A percentile compares a stretch with the other conserved stretches of the same genome.
These are phyloP conservation scores for Lodderomyces theae DNA, from an alignment of 1,139 yeast genomes.

Conservation along the genomic window DNA sequence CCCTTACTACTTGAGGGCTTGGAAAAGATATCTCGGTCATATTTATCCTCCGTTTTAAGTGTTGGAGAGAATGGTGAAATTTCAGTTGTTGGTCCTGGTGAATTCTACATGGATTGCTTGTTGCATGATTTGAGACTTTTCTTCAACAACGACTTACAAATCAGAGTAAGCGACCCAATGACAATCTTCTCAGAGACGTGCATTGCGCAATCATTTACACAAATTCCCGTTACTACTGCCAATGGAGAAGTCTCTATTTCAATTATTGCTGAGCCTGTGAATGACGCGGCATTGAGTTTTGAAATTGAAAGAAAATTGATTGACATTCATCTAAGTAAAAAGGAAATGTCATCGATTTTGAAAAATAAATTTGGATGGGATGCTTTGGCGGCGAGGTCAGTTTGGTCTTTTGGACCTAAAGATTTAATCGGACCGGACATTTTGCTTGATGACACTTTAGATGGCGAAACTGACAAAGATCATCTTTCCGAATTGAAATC, in stretches of 20 bases:
- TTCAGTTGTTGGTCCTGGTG: slow-evolving; percentile 80
- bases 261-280: slow-evolving; percentile 75
- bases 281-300: slow-evolving; percentile 41
- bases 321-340: slow-evolving; percentile 31
- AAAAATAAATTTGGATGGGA: slow-evolving; percentile 74
- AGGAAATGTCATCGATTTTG: slow-evolving; percentile 50
- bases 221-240: slow-evolving; percentile 54
- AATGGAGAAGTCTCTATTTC: slow-evolving; percentile 60
- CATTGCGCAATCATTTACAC: slow-evolving; percentile 61
- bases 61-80: slow-evolving; percentile 93
- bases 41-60: slow-evolving; percentile 61
- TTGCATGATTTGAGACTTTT: slow-evolving; percentile 70
- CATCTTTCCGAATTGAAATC: slow-evolving; percentile 48
- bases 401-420: slow-evolving; percentile 78
- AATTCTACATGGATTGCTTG: slow-evolving; percentile 79
- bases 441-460: slow-evolving; percentile 73
- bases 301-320: slow-evolving; percentile 60
- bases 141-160: slow-evolving; percentile 58
- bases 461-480: slow-evolving; percentile 60
- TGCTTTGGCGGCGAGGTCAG: slow-evolving; percentile 73
- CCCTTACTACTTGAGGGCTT: slow-evolving; percentile 72
- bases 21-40: slow-evolving; percentile 58
- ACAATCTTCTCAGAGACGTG: slow-evolving; percentile 81
- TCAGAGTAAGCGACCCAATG: slow-evolving; percentile 83
- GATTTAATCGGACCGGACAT: slow-evolving; percentile 54